Conservation (phyloP, 495 filamentous ascomycete genomes). For the Alectoria sarmentosa region DNA sequence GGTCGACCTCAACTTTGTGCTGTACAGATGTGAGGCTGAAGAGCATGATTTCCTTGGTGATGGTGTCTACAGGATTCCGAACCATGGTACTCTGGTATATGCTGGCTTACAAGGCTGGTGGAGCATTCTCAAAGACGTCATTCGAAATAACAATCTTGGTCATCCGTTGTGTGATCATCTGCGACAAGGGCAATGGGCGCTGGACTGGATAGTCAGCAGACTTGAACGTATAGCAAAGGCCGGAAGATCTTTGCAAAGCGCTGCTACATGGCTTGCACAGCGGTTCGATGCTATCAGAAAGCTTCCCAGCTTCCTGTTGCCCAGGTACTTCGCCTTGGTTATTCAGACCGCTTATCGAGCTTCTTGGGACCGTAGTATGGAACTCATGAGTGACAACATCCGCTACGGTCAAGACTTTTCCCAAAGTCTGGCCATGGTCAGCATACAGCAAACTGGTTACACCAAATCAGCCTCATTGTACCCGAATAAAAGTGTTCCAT, state of each 20-base stretch:
- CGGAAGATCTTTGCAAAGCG: slow-evolving; percentile 49
- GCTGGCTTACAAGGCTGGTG: slow-evolving; percentile 98
- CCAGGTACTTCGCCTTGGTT: slow-evolving; percentile 87
- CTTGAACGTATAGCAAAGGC: slow-evolving; percentile 64
- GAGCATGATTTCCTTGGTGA: slow-evolving; percentile 78
- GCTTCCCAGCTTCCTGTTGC: slow-evolving; percentile 82
- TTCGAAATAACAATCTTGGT: slow-evolving; percentile 82
- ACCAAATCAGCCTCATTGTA: slow-evolving; percentile 86
- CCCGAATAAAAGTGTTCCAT: slow-evolving; percentile 74
- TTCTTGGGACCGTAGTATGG: slow-evolving; percentile 68
- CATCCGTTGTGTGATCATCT: slow-evolving; percentile 92
- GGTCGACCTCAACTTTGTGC: slow-evolving; percentile 80
- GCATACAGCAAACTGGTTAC: slow-evolving; percentile 78
- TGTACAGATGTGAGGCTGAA: slow-evolving; percentile 90
- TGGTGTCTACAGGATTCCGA: slow-evolving; percentile 82
- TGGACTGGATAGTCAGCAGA: slow-evolving; percentile 78
- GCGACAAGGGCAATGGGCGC: slow-evolving; percentile 86
- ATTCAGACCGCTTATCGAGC: slow-evolving; percentile 80
- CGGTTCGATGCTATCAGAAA: slow-evolving; percentile 77
- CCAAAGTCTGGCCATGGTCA: slow-evolving; percentile 80
- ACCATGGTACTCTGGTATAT: slow-evolving; percentile 78
- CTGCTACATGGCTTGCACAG: slow-evolving; percentile 70
- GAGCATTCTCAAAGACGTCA: slow-evolving; percentile 81
- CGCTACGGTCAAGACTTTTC: slow-evolving; percentile 76
- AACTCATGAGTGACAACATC: slow-evolving; percentile 70